These are phyloP conservation scores for Boletus sp. DNA, from an alignment of 768 basidiomycete genomes.

Conservation along the genomic window DNA sequence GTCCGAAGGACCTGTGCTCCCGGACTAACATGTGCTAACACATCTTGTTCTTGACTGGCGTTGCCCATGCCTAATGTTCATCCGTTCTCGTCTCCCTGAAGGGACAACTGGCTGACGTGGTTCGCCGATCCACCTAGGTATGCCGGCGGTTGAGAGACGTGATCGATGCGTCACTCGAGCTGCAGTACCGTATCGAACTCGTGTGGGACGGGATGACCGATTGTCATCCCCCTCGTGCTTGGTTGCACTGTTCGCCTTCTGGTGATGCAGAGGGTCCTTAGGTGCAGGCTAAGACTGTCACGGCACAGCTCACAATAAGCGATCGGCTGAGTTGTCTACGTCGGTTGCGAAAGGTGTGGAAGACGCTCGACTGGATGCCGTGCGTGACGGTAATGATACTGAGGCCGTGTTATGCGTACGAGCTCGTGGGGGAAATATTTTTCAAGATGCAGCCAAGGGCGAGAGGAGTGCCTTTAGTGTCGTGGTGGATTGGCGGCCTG, in stretches of 20 bases:
- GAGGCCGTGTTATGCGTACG: slow-evolving; percentile 49
- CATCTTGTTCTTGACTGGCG: no score
- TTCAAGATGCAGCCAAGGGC: slow-evolving; percentile 36
- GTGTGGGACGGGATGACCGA: slow-evolving; percentile 36
- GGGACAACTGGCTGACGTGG: not conserved
- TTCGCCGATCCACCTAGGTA: slow-evolving; percentile 14
- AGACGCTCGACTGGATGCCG: slow-evolving; percentile 26
- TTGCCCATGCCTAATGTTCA: no score
- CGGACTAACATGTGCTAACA: no score
- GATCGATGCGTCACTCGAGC: slow-evolving; percentile 28
- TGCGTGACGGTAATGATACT: slow-evolving; percentile 29
- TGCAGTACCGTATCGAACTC: slow-evolving; percentile 42
- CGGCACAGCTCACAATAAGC: not conserved
- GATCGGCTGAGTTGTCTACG: slow-evolving; percentile 36
- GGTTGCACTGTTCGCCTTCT: no score
- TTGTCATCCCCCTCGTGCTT: not conserved
- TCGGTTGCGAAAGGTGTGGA: slow-evolving; percentile 37
- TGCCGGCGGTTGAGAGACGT: slow-evolving; percentile 19
- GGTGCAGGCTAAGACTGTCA: not conserved
- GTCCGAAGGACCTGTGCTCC: no score
- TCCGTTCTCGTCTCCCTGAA: no score
- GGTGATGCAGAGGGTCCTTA: no score
- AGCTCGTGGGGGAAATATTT: slow-evolving; percentile 60
- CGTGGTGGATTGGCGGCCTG: not conserved
- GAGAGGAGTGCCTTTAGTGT: not conserved